Conservation (phyloP, 2,329 filamentous ascomycete genomes). For the Clarireedia paspali region DNA sequence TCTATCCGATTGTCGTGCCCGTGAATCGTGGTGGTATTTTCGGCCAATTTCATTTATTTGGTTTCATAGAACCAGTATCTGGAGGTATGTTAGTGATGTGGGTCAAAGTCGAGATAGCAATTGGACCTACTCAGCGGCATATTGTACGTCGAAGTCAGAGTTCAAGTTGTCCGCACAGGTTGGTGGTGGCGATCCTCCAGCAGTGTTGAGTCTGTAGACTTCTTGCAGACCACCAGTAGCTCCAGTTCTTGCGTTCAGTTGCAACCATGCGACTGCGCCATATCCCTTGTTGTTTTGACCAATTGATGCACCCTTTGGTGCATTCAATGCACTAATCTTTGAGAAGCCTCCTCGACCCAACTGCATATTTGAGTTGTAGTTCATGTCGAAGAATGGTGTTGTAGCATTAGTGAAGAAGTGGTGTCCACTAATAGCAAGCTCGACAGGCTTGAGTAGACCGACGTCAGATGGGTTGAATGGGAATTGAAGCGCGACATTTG, state of each 20-base stretch:
- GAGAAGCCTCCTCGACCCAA: slow-evolving; percentile 55
- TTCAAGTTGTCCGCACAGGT: slow-evolving; percentile 58
- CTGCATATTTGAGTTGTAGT: slow-evolving; percentile 41
- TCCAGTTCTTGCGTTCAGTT: slow-evolving; percentile 48
- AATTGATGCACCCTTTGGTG: slow-evolving; percentile 51
- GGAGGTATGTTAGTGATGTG: slow-evolving; percentile 6
- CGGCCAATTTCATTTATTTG: background rate
- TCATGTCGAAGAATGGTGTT: slow-evolving; percentile 74
- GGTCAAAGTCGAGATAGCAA: background rate
- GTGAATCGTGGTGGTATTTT: background rate
- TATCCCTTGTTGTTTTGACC: slow-evolving; percentile 53
- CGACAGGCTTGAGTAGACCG: slow-evolving; percentile 44
- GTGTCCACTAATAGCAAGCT: slow-evolving; percentile 60
- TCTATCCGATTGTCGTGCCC: background rate
- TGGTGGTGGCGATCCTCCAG: slow-evolving; percentile 67
- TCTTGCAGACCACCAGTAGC: slow-evolving; percentile 60
- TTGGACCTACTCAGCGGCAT: slow-evolving; percentile 71
- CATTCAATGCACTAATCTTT: slow-evolving; percentile 53
- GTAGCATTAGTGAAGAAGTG: slow-evolving; percentile 71
- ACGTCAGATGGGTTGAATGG: slow-evolving; percentile 38
- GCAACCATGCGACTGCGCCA: slow-evolving; percentile 73
- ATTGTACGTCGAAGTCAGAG: slow-evolving; percentile 63
- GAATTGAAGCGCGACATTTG: slow-evolving; percentile 61
- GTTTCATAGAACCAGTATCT: slow-evolving; percentile 28
- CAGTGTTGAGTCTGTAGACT: slow-evolving; percentile 79